Evolutionary conservation across 2,329 filamentous ascomycete species (phyloP).

Genomic region (Apiospora hydei): DNA sequence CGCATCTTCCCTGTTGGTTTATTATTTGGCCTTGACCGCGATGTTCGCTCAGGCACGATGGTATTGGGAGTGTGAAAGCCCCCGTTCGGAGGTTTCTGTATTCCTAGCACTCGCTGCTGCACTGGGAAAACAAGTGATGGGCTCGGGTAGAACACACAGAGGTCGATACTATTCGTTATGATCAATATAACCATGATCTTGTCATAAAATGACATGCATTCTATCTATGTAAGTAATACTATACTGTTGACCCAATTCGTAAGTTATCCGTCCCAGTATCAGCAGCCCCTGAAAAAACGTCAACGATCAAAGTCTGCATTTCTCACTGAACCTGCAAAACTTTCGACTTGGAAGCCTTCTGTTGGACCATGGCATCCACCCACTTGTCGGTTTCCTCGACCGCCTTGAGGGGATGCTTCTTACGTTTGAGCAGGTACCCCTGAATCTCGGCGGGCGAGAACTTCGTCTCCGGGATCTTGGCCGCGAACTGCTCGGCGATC

Average conservation of each 20-base stretch:
- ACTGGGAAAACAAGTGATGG: too few species aligned
- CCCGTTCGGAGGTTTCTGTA: too few species aligned
- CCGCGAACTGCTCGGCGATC: slow-evolving; percentile 58
- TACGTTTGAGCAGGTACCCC: slow-evolving; percentile 69
- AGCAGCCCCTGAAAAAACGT: background rate
- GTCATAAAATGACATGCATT: background rate
- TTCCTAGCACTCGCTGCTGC: too few species aligned
- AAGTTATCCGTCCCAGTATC: background rate
- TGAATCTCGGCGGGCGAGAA: slow-evolving; percentile 67
- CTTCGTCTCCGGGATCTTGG: slow-evolving; percentile 49
- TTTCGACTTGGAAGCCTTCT: slow-evolving; percentile 59
- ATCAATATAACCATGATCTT: background rate
- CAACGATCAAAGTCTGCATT: background rate
- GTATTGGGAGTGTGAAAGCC: background rate
- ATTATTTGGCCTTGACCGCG: background rate
- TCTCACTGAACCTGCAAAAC: slow-evolving; percentile 55
- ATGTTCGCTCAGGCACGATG: background rate
- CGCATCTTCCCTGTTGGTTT: background rate
- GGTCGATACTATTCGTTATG: background rate
- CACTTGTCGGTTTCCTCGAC: slow-evolving; percentile 60
- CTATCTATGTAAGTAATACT: background rate
- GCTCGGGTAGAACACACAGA: too few species aligned
- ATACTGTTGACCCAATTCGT: background rate
- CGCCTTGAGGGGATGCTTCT: slow-evolving; percentile 63
- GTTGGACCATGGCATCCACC: slow-evolving; percentile 58